Conservation (phyloP, 2,329 filamentous ascomycete species). For the Hypoxylon sp. region DNA sequence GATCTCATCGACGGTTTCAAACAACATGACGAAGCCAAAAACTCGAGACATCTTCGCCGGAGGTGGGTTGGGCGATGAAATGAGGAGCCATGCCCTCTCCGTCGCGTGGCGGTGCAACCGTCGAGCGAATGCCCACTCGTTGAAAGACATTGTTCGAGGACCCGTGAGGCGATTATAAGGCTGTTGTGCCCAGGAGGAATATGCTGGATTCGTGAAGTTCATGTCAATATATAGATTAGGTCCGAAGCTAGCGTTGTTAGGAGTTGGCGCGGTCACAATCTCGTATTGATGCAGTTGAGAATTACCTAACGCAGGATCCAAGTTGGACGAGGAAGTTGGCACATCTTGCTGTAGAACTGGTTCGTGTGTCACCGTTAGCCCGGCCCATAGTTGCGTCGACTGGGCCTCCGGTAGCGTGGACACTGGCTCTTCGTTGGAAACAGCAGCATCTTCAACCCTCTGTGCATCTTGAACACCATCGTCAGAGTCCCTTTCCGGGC, state of each 20-base stretch:
- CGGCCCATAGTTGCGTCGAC: conserved; percentile 25
- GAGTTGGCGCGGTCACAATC: conserved; percentile 65
- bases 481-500: conserved; percentile 32
- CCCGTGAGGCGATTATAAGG: conserved; percentile 58
- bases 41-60: conserved; percentile 66
- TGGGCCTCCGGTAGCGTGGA: conserved; percentile 28
- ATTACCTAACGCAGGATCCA: conserved; percentile 25
- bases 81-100: conserved; percentile 73
- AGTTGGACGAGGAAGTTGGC: background rate
- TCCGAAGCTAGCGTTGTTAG: conserved; percentile 69
- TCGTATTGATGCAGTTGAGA: conserved; percentile 57
- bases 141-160: conserved; percentile 70
- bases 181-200: conserved; percentile 51
- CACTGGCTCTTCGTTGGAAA: conserved; percentile 1
- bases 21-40: conserved; percentile 79
- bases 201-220: conserved; percentile 45
- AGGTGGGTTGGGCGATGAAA: conserved; percentile 65
- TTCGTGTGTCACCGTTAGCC: conserved; percentile 34
- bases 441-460: conserved; percentile 3
- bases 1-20: conserved; percentile 67
- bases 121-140: conserved; percentile 78
- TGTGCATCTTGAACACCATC: conserved; percentile 44
- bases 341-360: conserved; percentile 17
- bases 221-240: conserved; percentile 55
- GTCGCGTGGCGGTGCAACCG: conserved; percentile 76